Base-by-base conservation (phyloP, 192 early-diverging fungal species). In the Gaertneriomyces sp. region DNA sequence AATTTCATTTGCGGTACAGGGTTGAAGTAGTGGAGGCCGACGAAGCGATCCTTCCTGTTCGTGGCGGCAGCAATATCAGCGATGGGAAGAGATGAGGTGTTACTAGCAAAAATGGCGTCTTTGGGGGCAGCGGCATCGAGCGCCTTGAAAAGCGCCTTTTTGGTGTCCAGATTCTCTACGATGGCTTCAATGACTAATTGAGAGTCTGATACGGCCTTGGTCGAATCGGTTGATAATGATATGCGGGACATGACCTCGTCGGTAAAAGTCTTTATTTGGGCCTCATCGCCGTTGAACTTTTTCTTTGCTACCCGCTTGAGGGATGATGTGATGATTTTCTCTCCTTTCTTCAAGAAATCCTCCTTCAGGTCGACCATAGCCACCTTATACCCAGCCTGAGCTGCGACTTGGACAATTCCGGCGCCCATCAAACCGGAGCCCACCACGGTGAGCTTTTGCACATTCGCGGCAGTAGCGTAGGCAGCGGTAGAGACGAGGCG, bases 1-100 rank as follows among this genome's bases (percentile, higher is more conserved):
- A 98, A 79, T 79, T 95, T 94, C 95, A 98, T 98, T 74, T 92
- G 90, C 40, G 95, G 90, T n/a, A 98, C 95, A 4, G 95, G 95
- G 83, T 98, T 98, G 79, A 98, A 98, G 76, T 94, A 98, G 73
- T 98, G 95, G 61, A 95, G 76, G 41, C 95, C 95, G 19, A 90
- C 88, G 63, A 95, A 91, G 19, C 80, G 78, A 53, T 76, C 72
- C 42, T 68, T 62, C 3, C 88, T 77, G 58, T 70, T 58, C 1
- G 76, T 77, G 8, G 76, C 66, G 68, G 84, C 81, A 12, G 91
- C 91, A 71, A 98, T 96, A 57, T 87, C 84, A 38, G 66, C 72
- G 41, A 98, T 93, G 10, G 91, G 89, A 49, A 98, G 73, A 5
- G 92, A 94, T 12, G 91, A 93, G 7, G 95, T 98, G 85, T 96